phyloP scores from a whole-genome alignment of 768 basidiomycete genomes.

The Boletus speciosus region DNA sequence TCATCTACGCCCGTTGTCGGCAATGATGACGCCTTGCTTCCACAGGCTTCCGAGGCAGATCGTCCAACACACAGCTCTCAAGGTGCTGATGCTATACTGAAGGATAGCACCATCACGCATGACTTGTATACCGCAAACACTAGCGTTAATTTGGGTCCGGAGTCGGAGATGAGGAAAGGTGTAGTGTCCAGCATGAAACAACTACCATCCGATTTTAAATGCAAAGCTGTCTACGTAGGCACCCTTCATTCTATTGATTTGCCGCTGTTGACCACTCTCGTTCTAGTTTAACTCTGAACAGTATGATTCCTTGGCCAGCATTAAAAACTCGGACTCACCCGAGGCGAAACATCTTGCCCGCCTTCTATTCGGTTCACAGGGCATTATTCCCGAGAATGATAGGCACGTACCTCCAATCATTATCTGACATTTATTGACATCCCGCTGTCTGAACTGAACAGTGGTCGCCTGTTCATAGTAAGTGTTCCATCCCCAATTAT shows the following conservation, averaged over 20 bases:
- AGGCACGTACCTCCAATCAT: neutral
- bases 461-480: slow-evolving; percentile 15
- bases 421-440: neutral
- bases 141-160: neutral
- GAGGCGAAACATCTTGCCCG: neutral
- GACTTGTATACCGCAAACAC: slow-evolving; percentile 11
- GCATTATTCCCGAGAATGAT: slow-evolving; percentile 1
- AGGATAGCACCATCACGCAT: slow-evolving; percentile 2
- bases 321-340: neutral
- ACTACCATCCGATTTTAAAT: slow-evolving; percentile 5
- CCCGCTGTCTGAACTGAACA: neutral
- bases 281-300: slow-evolving; percentile 13
- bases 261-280: neutral
- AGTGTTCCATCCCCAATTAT: neutral
- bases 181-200: slow-evolving; percentile 9
- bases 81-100: neutral
- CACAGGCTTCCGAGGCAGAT: neutral
- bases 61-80: neutral
- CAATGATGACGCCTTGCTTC: neutral
- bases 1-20: neutral
- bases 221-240: slow-evolving; percentile 9
- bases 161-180: slow-evolving; percentile 8
- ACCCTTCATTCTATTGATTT: neutral
- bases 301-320: neutral
- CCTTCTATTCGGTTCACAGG: slow-evolving; percentile 2